phyloP scores from a whole-genome alignment of 2,329 filamentous ascomycete genomes.

The Hymenoscyphus linearis region DNA sequence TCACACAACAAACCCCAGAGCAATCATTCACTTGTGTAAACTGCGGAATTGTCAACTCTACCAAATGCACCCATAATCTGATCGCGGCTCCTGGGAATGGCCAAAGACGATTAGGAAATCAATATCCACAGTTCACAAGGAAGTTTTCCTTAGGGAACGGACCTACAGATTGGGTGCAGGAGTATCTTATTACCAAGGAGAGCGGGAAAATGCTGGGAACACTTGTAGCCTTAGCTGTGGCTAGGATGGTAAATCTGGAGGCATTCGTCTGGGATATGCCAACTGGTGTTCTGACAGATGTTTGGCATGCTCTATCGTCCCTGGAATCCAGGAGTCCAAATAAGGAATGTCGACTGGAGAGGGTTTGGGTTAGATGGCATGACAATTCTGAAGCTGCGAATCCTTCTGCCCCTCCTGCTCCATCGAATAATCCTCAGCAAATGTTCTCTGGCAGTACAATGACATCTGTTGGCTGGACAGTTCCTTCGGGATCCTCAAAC shows the following conservation, averaged over 20 bases:
- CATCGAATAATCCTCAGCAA: constrained; percentile 24
- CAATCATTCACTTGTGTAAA: constrained; percentile 30
- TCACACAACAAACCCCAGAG: constrained; percentile 30
- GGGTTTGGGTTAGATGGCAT: constrained; percentile 79
- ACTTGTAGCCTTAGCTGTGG: constrained; percentile 71
- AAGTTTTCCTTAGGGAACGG: constrained; percentile 86
- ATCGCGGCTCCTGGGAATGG: constrained; percentile 13
- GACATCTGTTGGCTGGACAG: constrained; percentile 38
- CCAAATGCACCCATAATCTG: constrained; percentile 24
- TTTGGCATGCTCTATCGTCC: constrained; percentile 73
- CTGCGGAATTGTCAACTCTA: constrained; percentile 27
- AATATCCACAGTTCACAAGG: constrained; percentile 72
- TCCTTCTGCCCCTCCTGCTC: constrained; percentile 19
- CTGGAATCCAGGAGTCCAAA: constrained; percentile 52
- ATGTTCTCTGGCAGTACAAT: constrained; percentile 35
- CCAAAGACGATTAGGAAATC: constrained; percentile 55
- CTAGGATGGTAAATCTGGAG: constrained; percentile 76
- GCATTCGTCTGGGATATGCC: constrained; percentile 88
- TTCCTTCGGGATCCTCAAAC: constrained; percentile 20
- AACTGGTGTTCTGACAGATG: constrained; percentile 73
- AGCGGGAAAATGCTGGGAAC: constrained; percentile 86
- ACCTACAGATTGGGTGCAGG: constrained; percentile 69
- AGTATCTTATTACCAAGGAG: constrained; percentile 78
- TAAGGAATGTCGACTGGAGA: constrained; percentile 61
- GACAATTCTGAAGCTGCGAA: constrained; percentile 49